phyloP scores from a whole-genome alignment of 176 grass and related monocot genomes.

The Tillandsia fasciculata region DNA sequence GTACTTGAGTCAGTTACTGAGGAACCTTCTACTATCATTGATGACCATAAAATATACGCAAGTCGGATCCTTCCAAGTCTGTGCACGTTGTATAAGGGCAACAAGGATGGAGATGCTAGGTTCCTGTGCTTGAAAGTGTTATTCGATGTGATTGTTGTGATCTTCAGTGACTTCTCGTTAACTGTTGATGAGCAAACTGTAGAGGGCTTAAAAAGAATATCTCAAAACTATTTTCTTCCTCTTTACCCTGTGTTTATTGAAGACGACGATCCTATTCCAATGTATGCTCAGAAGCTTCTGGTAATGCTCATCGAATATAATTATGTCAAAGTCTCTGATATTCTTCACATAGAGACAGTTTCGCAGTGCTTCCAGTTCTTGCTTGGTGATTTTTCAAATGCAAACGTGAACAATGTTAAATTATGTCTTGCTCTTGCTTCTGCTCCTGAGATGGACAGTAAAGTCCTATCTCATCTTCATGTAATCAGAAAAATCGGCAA shows the following conservation, averaged over 20 bases:
- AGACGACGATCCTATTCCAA: constrained; percentile 97
- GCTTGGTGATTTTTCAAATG: constrained; percentile 82
- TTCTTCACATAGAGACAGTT: constrained; percentile 73
- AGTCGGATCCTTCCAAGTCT: constrained; percentile 66
- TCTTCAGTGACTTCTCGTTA: constrained; percentile 60
- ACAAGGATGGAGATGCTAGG: constrained; percentile 83
- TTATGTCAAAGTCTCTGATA: constrained; percentile 89
- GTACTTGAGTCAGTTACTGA: constrained; percentile 77
- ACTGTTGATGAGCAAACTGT: constrained; percentile 40
- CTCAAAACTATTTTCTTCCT: constrained; percentile 74
- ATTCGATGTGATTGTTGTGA: constrained; percentile 54
- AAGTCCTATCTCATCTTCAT: constrained; percentile 78
- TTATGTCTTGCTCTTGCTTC: constrained; percentile 85
- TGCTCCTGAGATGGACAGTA: constrained; percentile 75
- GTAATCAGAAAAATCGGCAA: constrained; percentile 90
- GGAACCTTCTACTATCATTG: constrained; percentile 71
- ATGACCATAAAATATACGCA: constrained; percentile 57
- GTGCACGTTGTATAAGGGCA: constrained; percentile 78
- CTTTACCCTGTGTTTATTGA: constrained; percentile 77
- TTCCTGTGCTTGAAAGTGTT: constrained; percentile 87
- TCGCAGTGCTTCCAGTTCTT: constrained; percentile 89
- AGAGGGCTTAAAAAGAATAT: constrained; percentile 53
- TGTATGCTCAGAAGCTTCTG: constrained; percentile 95
- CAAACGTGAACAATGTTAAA: constrained; percentile 92
- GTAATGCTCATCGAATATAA: constrained; percentile 89